Percentiles rank a stretch among this genome's conserved stretches.
Conservation (phyloP, 352 stramenopile species). For the Globisporangium sylvaticum region DNA sequence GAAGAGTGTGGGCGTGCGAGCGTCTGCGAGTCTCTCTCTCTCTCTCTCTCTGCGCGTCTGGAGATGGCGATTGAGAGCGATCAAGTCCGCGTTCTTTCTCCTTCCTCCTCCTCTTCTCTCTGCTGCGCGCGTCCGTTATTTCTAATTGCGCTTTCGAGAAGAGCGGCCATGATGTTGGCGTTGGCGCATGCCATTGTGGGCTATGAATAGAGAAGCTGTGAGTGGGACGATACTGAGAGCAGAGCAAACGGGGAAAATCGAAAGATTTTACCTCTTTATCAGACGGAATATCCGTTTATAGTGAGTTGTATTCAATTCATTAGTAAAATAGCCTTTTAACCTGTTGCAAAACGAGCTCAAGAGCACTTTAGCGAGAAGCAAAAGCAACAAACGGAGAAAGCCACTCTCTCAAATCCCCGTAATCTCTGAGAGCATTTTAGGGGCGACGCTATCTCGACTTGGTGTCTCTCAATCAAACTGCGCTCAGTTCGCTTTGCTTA, state of each 20-base stretch:
- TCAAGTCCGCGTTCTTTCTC: neutral
- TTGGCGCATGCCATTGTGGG: neutral
- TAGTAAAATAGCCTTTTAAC: neutral
- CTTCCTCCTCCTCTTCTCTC: neutral
- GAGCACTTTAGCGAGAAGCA: neutral
- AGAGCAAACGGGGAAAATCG: too few relatives aligned
- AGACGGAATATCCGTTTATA: too few relatives aligned
- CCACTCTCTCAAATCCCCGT: too few relatives aligned
- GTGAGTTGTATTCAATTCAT: too few relatives aligned
- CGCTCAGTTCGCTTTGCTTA: too few relatives aligned
- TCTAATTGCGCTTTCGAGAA: conserved; percentile 3
- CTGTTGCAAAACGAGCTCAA: neutral
- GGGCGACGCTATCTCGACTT: too few relatives aligned
- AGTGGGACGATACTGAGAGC: too few relatives aligned
- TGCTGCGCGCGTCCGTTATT: neutral
- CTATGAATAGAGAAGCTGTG: neutral
- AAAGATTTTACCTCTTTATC: too few relatives aligned
- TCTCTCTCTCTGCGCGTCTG: neutral
- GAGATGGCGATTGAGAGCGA: neutral
- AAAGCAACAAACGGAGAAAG: neutral
- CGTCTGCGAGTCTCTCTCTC: neutral
- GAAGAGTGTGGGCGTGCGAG: neutral
- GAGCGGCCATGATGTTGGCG: neutral
- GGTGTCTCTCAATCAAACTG: too few relatives aligned
- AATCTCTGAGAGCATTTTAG: too few relatives aligned